These are phyloP conservation scores for Mercurialis annua DNA, from an alignment of 345 rosid species.

Conservation along the genomic window DNA sequence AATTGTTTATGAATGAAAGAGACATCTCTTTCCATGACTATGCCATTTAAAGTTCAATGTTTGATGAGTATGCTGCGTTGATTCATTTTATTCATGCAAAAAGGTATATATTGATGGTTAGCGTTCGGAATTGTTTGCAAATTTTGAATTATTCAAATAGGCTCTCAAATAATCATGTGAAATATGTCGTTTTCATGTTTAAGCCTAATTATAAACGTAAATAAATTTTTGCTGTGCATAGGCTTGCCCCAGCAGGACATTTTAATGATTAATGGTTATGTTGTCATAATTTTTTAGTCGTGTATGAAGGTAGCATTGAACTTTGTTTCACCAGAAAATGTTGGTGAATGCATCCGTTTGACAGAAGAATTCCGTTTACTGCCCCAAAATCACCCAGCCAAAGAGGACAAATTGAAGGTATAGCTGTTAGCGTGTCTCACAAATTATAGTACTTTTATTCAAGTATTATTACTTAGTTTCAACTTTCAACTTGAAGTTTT, in stretches of 20 bases:
- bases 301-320: conserved; percentile 51
- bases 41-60: neutral
- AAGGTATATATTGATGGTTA: no score
- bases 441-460: neutral
- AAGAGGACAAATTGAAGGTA: conserved; percentile 53
- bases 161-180: no score
- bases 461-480: neutral
- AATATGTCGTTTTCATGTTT: no score
- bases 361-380: conserved; percentile 52
- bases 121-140: no score
- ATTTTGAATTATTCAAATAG: no score
- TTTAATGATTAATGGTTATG: neutral
- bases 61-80: neutral
- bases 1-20: neutral
- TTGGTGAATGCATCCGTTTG: conserved; percentile 49
- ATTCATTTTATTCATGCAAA: conserved; percentile 12
- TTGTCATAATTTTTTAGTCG: conserved; percentile 19
- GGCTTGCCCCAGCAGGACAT: neutral
- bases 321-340: conserved; percentile 60
- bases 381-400: conserved; percentile 43
- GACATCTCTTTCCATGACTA: neutral
- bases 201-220: no score
- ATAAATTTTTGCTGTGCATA: no score
- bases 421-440: neutral
- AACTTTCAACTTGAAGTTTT: neutral